Percentiles rank a stretch among this genome's conserved stretches.
phyloP scores from a whole-genome alignment of 805 yeast species.

The Spathaspora hagerdaliae region DNA sequence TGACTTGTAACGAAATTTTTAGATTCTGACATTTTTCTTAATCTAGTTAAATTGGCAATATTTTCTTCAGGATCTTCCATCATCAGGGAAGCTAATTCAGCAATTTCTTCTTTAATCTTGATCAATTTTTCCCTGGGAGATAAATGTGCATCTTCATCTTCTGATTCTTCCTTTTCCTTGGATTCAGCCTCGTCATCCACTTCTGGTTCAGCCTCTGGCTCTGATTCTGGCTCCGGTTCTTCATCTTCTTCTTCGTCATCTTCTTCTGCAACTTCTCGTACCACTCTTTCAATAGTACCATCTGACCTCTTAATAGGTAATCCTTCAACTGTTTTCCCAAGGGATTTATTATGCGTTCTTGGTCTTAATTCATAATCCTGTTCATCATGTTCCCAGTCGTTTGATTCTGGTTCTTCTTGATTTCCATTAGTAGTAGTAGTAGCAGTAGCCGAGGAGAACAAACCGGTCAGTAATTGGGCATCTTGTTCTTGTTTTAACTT shows the following conservation, averaged over 20 bases:
- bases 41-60: conserved; percentile 56
- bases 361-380: conserved; percentile 77
- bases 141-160: conserved; percentile 43
- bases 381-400: conserved; percentile 67
- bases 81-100: conserved; percentile 70
- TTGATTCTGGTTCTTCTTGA: conserved; percentile 1
- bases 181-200: conserved; percentile 11
- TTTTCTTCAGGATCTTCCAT: conserved; percentile 91
- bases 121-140: conserved; percentile 51
- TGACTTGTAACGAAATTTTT: conserved; percentile 63
- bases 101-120: conserved; percentile 76
- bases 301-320: conserved; percentile 74
- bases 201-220: conserved; percentile 11
- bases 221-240: conserved; percentile 12
- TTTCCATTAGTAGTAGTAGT: neutral
- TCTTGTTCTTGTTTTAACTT: conserved; percentile 39
- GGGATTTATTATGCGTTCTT: conserved; percentile 45
- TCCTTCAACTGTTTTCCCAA: conserved; percentile 51
- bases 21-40: conserved; percentile 67
- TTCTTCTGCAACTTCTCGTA: conserved; percentile 30
- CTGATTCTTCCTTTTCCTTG: conserved; percentile 24
- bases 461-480: conserved; percentile 31
- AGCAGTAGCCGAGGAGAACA: conserved; percentile 18
- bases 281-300: conserved; percentile 71
- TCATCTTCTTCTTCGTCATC: conserved; percentile 14